A percentile compares a stretch with the other conserved stretches of the same genome.
Conservation (phyloP, 805 yeast species). For the Yarrowia divulgata region DNA sequence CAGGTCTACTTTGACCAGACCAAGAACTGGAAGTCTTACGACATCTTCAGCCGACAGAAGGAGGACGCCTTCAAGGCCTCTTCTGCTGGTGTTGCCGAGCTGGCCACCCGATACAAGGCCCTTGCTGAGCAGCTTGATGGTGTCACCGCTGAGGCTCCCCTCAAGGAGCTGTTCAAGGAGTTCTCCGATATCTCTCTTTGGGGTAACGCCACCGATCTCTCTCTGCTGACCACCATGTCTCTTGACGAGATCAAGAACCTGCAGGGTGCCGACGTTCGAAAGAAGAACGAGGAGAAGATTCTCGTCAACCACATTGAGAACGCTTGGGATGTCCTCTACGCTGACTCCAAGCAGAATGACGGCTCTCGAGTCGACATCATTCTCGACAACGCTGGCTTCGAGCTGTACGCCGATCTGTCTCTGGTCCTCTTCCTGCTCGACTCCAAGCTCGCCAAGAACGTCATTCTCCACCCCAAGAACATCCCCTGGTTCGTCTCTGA, state of each 20-base stretch:
- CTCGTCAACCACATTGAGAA: conserved; percentile 73
- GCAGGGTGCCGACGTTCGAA: conserved; percentile 89
- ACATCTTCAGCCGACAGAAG: conserved; percentile 75
- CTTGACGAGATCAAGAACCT: conserved; percentile 87
- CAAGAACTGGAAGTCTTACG: conserved; percentile 62
- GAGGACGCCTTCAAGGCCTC: conserved; percentile 77
- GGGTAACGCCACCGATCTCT: conserved; percentile 98
- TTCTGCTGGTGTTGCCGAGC: conserved; percentile 76
- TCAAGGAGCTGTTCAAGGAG: conserved; percentile 74
- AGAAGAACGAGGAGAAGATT: conserved; percentile 79
- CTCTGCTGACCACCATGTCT: conserved; percentile 73
- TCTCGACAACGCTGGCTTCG: conserved; percentile 94
- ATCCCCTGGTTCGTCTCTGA: conserved; percentile 99
- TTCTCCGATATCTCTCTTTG: conserved; percentile 88
- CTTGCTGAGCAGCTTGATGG: conserved; percentile 50
- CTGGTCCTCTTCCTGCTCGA: conserved; percentile 73
- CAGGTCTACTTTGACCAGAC: conserved; percentile 49
- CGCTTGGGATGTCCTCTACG: conserved; percentile 62
- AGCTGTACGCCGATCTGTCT: conserved; percentile 83
- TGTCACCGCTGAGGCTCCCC: conserved; percentile 52
- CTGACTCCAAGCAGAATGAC: conserved; percentile 38
- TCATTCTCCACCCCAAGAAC: conserved; percentile 85
- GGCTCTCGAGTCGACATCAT: conserved; percentile 76
- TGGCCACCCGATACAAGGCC: conserved; percentile 68
- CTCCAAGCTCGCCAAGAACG: conserved; percentile 64